phyloP scores from a whole-genome alignment of 345 rosid species.

The Eucalyptus caleyi region DNA sequence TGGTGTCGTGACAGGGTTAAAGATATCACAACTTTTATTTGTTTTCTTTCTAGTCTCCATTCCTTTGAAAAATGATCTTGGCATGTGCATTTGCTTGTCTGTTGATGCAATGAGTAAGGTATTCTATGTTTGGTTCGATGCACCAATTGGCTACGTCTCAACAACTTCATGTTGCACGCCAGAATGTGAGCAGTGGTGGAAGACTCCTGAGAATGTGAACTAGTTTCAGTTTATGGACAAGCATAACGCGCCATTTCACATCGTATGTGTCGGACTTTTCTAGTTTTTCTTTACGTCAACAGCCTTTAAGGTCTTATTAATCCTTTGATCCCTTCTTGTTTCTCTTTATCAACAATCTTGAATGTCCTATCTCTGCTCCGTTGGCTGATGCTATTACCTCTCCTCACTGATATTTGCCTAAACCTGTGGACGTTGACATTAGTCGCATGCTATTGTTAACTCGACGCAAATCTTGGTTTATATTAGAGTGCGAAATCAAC shows the following conservation, averaged over 20 bases:
- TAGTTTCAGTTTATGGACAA: conserved; percentile 96
- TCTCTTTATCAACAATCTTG: neutral
- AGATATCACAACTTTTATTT: neutral
- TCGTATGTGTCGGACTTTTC: conserved; percentile 36
- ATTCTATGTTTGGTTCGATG: conserved; percentile 98
- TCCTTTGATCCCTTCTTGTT: neutral
- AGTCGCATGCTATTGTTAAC: neutral
- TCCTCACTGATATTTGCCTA: neutral
- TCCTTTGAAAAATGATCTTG: neutral
- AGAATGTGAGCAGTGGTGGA: conserved; percentile 99
- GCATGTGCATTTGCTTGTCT: neutral
- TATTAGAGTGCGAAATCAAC: neutral
- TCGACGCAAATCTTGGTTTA: neutral
- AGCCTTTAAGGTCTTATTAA: neutral
- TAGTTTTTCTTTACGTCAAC: neutral
- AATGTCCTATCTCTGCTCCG: neutral
- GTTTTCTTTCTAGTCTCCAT: neutral
- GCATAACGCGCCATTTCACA: conserved; percentile 93
- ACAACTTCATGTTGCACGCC: conserved; percentile 82
- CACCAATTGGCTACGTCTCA: conserved; percentile 93
- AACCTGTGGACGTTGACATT: neutral
- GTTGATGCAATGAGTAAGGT: conserved; percentile 32
- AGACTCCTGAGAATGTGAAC: conserved; percentile 92
- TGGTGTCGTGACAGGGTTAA: neutral
- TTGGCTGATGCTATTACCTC: neutral